Evolutionary conservation across 148 eudicot genomes (phyloP), one percentile per base, ranked within the genome.

Genomic region (Cornus controversa): DNA sequence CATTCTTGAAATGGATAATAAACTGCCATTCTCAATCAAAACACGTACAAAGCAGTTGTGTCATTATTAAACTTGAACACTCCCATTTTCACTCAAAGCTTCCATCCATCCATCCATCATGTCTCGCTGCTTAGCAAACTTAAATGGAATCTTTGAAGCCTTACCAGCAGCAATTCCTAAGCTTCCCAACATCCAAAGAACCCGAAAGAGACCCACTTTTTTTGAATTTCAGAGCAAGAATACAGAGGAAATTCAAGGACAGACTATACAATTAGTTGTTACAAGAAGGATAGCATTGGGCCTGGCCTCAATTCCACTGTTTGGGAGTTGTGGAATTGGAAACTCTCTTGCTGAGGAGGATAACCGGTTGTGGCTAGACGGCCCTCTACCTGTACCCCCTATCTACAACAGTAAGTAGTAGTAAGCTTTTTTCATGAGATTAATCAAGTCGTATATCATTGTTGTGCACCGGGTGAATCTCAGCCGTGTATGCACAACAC

Each of bases 211-310:
- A 80, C 42, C 80, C 45, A 18, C 69, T 71, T 77, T 64, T 45
- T 66, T 83, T 29, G 81, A 60, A 34, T 79, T 85, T 65, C 22
- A 64, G 27, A 81, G 62, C 60, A 81, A 84, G 37, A 85, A 82
- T 14, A 24, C 66, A 2, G 79, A 82, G 0, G 71, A 85, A 28
- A 28, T 45, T 63, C 45, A 75, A 69, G 78, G 82, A 57, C 26
- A 64, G 50, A 13, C 81, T 42, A 22, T 74, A 60, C 9, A 77
- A 45, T n/a, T 76, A 22, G 76, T 82, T 20, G 50, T 84, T 50
- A 76, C 92, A 77, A 94, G 97, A 85, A 91, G 98, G 80, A 45
- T 86, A 63, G 81, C 89, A 27, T 5, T 92, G 63, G 85, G 95
- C 67, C 74, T 92, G 57, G 87, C 87, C 54, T 88, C 97, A 5